Evolutionary conservation across 768 basidiomycete genomes (phyloP).

Genomic region (Hygrophorus pudorinus): DNA sequence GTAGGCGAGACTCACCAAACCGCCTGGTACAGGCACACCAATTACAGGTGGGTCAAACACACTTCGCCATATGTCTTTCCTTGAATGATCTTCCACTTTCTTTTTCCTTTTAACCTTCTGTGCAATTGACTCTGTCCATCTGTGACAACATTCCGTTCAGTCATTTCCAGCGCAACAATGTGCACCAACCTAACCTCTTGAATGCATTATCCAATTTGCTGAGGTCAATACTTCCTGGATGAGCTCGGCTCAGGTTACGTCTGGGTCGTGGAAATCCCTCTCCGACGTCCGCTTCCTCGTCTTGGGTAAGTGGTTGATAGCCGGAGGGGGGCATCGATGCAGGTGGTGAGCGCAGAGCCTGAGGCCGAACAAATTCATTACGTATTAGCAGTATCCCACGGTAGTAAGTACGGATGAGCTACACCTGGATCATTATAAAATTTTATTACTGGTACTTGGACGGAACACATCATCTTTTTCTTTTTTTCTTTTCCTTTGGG

Average conservation of each 20-base stretch:
- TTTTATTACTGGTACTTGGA: too few relatives aligned
- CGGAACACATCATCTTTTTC: too few relatives aligned
- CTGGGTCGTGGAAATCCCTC: slow-evolving; percentile 18
- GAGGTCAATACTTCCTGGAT: slow-evolving; percentile 67
- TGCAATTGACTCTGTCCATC: slow-evolving; percentile 83
- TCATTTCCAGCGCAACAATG: slow-evolving; percentile 1
- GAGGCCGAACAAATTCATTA: too few relatives aligned
- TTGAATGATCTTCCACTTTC: slow-evolving; percentile 49
- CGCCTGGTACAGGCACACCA: slow-evolving; percentile 22
- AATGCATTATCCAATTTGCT: slow-evolving; percentile 75
- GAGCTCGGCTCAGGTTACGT: slow-evolving; percentile 27
- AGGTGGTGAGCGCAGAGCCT: slow-evolving; percentile 13
- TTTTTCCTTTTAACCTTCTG: slow-evolving; percentile 78
- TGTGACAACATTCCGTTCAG: slow-evolving; percentile 14
- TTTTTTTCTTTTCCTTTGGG: too few relatives aligned
- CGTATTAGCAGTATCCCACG: too few relatives aligned
- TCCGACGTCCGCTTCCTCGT: slow-evolving; percentile 31
- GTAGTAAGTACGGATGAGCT: too few relatives aligned
- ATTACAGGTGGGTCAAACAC: slow-evolving; percentile 61
- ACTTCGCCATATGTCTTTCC: slow-evolving; percentile 69
- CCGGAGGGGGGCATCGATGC: slow-evolving; percentile 17
- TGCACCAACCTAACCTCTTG: slow-evolving; percentile 43
- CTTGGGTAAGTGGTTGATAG: slow-evolving; percentile 38
- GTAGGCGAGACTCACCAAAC: slow-evolving; percentile 27
- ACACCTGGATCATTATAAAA: too few relatives aligned